These are phyloP conservation scores for Teratosphaeria gauchensis DNA, from an alignment of 2,329 filamentous ascomycete species.

Conservation along the genomic window DNA sequence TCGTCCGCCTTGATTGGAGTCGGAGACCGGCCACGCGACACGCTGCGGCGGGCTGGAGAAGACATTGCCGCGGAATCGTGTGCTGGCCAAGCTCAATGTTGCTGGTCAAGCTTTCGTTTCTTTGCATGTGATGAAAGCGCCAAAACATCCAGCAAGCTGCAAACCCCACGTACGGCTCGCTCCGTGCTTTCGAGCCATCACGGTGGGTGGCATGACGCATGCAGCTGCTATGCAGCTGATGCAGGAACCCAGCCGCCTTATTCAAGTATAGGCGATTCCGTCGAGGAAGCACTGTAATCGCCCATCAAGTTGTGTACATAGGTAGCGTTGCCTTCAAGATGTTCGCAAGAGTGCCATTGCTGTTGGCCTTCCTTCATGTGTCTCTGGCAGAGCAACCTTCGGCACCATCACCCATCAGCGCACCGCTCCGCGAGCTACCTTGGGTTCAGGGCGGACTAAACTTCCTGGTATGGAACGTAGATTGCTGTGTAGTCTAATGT, in stretches of 20 bases:
- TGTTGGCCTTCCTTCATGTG: conserved; percentile 17
- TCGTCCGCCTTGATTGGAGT: conserved; percentile 3
- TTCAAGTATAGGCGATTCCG: not conserved
- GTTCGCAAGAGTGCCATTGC: conserved; percentile 10
- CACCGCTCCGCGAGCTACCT: conserved; percentile 70
- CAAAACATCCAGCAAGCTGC: no score
- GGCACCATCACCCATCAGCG: conserved; percentile 65
- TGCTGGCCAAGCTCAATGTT: not conserved
- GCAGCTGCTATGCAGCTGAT: not conserved
- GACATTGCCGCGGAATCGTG: conserved; percentile 2
- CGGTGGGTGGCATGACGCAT: not conserved
- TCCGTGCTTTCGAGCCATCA: not conserved
- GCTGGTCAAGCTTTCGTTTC: not conserved
- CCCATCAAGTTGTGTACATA: not conserved
- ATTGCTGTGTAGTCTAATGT: not conserved
- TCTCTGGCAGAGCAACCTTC: conserved; percentile 56
- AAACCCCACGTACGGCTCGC: not conserved
- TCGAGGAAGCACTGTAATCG: not conserved
- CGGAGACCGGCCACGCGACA: conserved; percentile 31
- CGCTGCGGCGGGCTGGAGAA: conserved; percentile 21
- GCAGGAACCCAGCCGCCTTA: not conserved
- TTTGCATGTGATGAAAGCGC: not conserved
- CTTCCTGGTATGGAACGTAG: conserved; percentile 42
- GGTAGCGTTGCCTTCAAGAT: conserved; percentile 1
- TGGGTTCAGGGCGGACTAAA: conserved; percentile 86